phyloP scores from a whole-genome alignment of 73 alveolate species.

The Tetrahymena malaccensis region DNA sequence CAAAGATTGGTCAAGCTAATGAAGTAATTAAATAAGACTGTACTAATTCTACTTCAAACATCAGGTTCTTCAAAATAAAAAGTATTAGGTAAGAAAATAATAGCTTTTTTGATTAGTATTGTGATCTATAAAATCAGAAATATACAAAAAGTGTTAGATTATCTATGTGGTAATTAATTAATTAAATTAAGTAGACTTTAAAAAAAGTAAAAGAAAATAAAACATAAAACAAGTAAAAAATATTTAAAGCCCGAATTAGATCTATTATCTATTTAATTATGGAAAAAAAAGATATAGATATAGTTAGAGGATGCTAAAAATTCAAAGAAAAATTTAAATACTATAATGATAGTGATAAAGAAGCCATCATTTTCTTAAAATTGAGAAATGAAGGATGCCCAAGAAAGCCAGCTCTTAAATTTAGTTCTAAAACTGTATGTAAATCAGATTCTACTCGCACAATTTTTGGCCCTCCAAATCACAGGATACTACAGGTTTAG shows the following conservation, averaged over 20 bases:
- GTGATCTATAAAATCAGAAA: no score
- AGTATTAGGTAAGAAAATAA: no score
- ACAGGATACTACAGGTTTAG: neutral
- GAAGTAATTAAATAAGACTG: no score
- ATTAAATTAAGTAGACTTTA: neutral
- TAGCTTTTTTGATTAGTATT: no score
- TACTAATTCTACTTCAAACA: no score
- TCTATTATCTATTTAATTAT: neutral
- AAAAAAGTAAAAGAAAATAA: neutral
- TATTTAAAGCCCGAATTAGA: no score
- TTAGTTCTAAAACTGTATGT: neutral
- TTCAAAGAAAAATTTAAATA: neutral
- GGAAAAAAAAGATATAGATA: neutral
- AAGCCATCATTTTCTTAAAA: neutral
- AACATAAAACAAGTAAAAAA: neutral
- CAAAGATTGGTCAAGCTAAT: no score
- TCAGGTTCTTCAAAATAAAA: no score
- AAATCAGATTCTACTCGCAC: neutral
- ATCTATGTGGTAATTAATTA: neutral
- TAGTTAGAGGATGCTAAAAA: neutral
- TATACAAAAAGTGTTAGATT: no score
- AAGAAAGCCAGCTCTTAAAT: neutral
- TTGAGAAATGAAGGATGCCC: neutral
- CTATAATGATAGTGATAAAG: neutral
- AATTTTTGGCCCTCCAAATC: neutral